Conservation (phyloP, 331 rosid genomes). For the Ulmus americana region DNA sequence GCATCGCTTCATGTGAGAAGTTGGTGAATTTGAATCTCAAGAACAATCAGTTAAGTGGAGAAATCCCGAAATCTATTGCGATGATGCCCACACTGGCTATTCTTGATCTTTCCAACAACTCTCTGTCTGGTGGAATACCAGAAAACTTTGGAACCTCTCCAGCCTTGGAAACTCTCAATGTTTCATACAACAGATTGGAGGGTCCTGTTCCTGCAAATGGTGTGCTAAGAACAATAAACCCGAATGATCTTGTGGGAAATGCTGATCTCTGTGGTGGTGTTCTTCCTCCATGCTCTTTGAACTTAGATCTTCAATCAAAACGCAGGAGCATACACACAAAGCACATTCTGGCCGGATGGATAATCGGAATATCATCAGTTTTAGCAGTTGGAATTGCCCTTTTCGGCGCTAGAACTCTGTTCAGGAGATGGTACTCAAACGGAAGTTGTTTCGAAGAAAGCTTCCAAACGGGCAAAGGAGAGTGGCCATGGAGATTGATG, state of each 20-base stretch:
- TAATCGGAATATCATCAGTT: slow-evolving; percentile 56
- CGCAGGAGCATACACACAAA: slow-evolving; percentile 39
- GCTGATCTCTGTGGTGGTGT: slow-evolving; percentile 69
- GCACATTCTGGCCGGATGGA: slow-evolving; percentile 58
- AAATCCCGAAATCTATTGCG: slow-evolving; percentile 65
- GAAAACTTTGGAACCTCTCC: slow-evolving; percentile 77
- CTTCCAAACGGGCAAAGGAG: slow-evolving; percentile 57
- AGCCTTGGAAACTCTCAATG: slow-evolving; percentile 71
- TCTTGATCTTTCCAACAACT: slow-evolving; percentile 87
- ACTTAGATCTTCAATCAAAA: slow-evolving; percentile 32
- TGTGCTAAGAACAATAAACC: slow-evolving; percentile 66
- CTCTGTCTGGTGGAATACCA: slow-evolving; percentile 78
- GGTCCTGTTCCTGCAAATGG: slow-evolving; percentile 86
- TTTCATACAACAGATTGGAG: slow-evolving; percentile 73
- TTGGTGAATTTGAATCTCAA: slow-evolving; percentile 69
- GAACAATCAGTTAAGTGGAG: slow-evolving; percentile 63
- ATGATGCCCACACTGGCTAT: slow-evolving; percentile 75
- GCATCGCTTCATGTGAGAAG: slow-evolving; percentile 84
- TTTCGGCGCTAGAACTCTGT: slow-evolving; percentile 45
- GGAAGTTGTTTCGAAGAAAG: slow-evolving; percentile 64
- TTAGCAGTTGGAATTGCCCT: slow-evolving; percentile 42
- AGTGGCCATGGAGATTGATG: slow-evolving; percentile 97
- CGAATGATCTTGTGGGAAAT: slow-evolving; percentile 65
- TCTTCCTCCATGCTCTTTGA: slow-evolving; percentile 58
- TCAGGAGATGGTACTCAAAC: slow-evolving; percentile 55